Base-by-base conservation (phyloP, 2,329 filamentous ascomycete genomes). In the Boeremia exigua region DNA sequence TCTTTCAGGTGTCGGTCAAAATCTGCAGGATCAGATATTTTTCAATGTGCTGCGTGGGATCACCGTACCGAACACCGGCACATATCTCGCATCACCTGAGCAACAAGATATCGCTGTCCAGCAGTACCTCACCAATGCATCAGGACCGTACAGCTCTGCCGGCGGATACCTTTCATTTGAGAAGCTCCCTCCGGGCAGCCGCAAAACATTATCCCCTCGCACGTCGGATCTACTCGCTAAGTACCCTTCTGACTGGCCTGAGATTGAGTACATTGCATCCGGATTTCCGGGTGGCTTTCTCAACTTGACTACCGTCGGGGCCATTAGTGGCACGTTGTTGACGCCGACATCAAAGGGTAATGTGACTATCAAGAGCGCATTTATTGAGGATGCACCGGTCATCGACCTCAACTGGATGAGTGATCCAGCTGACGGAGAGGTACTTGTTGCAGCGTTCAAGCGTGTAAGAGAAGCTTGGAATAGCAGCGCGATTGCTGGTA, bases 341-440 rank as follows among this genome's bases (percentile, higher is more conserved):
- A 61, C 56, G 9, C 60, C 60, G 4, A 23, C 43, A 1, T 67
- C 63, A 1, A 58, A 45, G 38, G 76, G 76, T 2, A 74, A 61
- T 33, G 63, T 78, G 11, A 69, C 69, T 0, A 72, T 78, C 32
- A 17, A 36, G 2, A 71, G 66, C 11, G 43, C 63, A 3, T 61
- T 70, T 19, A 70, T 65, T 4, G n/a, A 42, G 0, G 71, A 71
- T 32, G 36, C 63, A 6, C 76, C 75, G 0, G 48, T 72, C 48
- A 71, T 78, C 43, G 63, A 76, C 37, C 65, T 70, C 0, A 65
- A 63, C 9, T 77, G 72, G 71, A 52, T 78, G 7, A 70, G 63
- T 9, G 59, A 72, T 25, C 51, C 61, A 0, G 64, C 61, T 0
- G 75, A 78, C 48, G 51, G 62, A 15, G 71, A 75, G 29, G 28